Percentiles rank a stretch among this genome's conserved stretches.
phyloP scores from a whole-genome alignment of 2,329 filamentous ascomycete genomes.

The Hymenotorrendiella dingleyae region DNA sequence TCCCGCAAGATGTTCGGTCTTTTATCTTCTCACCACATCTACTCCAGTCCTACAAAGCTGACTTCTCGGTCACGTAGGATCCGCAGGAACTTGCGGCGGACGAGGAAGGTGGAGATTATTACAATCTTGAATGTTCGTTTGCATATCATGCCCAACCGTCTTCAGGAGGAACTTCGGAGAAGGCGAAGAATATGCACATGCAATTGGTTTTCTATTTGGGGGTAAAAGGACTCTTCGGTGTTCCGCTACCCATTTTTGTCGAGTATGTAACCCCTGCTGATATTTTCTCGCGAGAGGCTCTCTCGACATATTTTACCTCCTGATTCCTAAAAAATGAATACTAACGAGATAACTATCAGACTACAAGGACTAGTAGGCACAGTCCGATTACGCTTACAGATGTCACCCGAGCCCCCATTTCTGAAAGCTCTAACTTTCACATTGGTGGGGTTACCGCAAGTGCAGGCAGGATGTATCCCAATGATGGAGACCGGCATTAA shows the following conservation, averaged over 20 bases:
- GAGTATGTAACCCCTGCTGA: conserved; percentile 10
- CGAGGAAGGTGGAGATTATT: conserved; percentile 85
- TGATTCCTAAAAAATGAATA: neutral
- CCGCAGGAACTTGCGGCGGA: conserved; percentile 82
- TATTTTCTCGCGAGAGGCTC: neutral
- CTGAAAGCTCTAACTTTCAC: conserved; percentile 89
- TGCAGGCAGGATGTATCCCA: conserved; percentile 82
- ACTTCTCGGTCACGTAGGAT: too few relatives aligned
- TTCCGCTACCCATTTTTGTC: conserved; percentile 9
- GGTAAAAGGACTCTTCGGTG: conserved; percentile 28
- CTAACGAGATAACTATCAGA: conserved; percentile 54
- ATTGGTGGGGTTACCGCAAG: conserved; percentile 87
- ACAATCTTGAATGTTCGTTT: conserved; percentile 86
- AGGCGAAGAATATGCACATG: conserved; percentile 96
- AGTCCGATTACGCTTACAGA: conserved; percentile 71
- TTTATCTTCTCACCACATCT: too few relatives aligned
- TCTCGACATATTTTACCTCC: too few relatives aligned
- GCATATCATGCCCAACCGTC: conserved; percentile 85
- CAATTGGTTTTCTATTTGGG: conserved; percentile 91
- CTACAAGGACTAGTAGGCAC: conserved; percentile 88
- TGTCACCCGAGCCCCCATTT: conserved; percentile 88
- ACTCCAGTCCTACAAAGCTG: too few relatives aligned
- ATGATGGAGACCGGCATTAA: conserved; percentile 91
- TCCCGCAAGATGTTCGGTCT: too few relatives aligned
- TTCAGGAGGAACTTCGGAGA: conserved; percentile 61